These are phyloP conservation scores for Lentinus tigrinus DNA, from an alignment of 768 basidiomycete species.

Conservation along the genomic window DNA sequence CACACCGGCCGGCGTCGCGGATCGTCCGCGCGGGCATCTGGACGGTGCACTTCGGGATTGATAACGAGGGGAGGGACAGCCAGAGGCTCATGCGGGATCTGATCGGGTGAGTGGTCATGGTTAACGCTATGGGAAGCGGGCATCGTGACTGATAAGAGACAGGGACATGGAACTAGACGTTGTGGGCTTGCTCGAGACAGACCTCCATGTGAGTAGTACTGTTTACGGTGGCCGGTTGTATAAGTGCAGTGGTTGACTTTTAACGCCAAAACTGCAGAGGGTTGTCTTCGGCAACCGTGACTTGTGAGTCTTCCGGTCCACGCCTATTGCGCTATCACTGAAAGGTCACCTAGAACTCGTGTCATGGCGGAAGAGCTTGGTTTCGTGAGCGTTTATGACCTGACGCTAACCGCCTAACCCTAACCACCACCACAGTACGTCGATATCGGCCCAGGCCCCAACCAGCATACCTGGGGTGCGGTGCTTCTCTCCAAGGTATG, in stretches of 20 bases:
- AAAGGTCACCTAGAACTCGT: constrained; percentile 54
- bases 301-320: constrained; percentile 44
- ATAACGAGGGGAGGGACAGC: constrained; percentile 73
- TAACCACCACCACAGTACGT: constrained; percentile 54
- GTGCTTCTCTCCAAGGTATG: constrained; percentile 74
- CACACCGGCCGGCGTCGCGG: constrained; percentile 62
- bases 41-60: constrained; percentile 88
- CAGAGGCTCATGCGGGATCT: constrained; percentile 63
- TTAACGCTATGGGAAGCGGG: neutral
- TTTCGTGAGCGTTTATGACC: constrained; percentile 53
- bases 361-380: constrained; percentile 75
- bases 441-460: constrained; percentile 86
- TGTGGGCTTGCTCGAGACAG: constrained; percentile 83
- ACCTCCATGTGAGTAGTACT: constrained; percentile 75
- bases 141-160: neutral
- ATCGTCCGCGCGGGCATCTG: constrained; percentile 84
- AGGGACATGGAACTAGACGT: constrained; percentile 86
- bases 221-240: neutral
- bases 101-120: constrained; percentile 28
- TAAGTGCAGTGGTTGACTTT: neutral
- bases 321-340: neutral
- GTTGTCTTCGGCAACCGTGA: constrained; percentile 84
- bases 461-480: constrained; percentile 89
- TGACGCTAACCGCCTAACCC: neutral
- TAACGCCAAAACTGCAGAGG: constrained; percentile 38